Base-by-base conservation (phyloP, 1,284 basidiomycete species). In the Gomphus bonarii region DNA sequence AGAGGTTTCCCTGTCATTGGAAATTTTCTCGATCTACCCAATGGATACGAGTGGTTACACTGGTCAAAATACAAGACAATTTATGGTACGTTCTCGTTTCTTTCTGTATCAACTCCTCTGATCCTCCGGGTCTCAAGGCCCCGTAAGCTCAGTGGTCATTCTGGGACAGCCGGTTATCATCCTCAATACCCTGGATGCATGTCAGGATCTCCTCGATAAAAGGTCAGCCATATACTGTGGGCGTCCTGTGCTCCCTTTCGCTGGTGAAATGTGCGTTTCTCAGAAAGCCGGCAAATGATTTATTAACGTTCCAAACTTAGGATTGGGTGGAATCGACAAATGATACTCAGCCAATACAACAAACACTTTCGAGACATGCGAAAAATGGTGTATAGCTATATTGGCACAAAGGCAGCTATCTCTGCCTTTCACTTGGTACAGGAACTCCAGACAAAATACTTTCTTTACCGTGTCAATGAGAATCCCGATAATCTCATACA, bases 241-340 rank as follows among this genome's bases (percentile, higher is more conserved):
- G 12, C 60, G 68, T 5, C 65, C 67, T 22, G 61, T 60, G 35
- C 62, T 67, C 30, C 61, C 63, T 1, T 66, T 68, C 40, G 63
- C 63, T 4, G 60, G 61, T 18, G 64, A 64, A 46, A 61, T 63
- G 63, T 65, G 53, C 12, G 62, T 46, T 51, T n/a, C 9, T 51
- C 30, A 28, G n/a, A 10, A 50, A 10, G 3, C 10, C 28, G 3
- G 11, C 28, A 4, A 38, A 38, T 16, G 16, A 11, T 16, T 38
- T 38, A 4, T 25, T 25, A 4, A 25, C 38, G 2, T 36, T 3
- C 42, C 11, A 51, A 22, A 31, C 16, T 4, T 54, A 68, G 67
- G 61, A 59, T 68, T 28, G 66, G 66, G 10, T 68, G 67, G 67
- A 61, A 66, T 49, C 61, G 59, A 33, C 64, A 68, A 38, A 59